phyloP scores from a whole-genome alignment of 352 stramenopile species.

The Phytophthora boehmeriae region DNA sequence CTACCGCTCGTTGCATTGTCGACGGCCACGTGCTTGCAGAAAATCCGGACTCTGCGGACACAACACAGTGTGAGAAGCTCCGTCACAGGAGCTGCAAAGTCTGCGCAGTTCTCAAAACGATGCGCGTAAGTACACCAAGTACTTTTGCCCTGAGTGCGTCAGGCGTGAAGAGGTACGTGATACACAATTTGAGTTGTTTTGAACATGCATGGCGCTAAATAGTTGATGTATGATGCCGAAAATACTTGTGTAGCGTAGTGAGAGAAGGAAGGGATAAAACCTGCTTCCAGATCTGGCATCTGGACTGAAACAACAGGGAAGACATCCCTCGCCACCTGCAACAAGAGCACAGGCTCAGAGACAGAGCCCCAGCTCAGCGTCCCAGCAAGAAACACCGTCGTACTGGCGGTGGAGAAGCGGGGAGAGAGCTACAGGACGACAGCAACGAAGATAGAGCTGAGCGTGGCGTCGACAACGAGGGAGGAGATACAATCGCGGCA shows the following conservation, averaged over 20 bases:
- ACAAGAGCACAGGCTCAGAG: slow-evolving; percentile 2
- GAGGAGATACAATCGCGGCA: not conserved
- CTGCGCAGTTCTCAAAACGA: not conserved
- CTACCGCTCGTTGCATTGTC: too few relatives aligned
- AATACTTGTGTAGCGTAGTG: slow-evolving; percentile 6
- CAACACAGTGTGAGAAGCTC: not conserved
- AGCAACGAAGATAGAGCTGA: not conserved
- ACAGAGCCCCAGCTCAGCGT: not conserved
- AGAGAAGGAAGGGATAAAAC: slow-evolving; percentile 4
- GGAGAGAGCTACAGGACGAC: too few relatives aligned
- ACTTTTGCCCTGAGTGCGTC: slow-evolving; percentile 1
- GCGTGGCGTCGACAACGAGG: not conserved
- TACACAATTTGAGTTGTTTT: not conserved
- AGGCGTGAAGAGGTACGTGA: slow-evolving; percentile 3
- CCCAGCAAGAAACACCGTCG: slow-evolving; percentile 2
- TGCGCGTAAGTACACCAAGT: slow-evolving; percentile 3
- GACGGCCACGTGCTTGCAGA: not conserved
- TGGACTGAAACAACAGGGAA: not conserved
- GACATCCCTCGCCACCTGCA: not conserved
- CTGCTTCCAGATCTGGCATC: slow-evolving; percentile 10
- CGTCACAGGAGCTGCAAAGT: not conserved
- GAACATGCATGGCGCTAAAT: not conserved
- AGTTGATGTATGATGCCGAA: not conserved
- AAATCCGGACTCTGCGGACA: slow-evolving; percentile 2
- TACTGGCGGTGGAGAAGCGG: too few relatives aligned